Base-by-base conservation (phyloP, 108 stramenopile genomes). In the Aurantiochytrium sp. region DNA sequence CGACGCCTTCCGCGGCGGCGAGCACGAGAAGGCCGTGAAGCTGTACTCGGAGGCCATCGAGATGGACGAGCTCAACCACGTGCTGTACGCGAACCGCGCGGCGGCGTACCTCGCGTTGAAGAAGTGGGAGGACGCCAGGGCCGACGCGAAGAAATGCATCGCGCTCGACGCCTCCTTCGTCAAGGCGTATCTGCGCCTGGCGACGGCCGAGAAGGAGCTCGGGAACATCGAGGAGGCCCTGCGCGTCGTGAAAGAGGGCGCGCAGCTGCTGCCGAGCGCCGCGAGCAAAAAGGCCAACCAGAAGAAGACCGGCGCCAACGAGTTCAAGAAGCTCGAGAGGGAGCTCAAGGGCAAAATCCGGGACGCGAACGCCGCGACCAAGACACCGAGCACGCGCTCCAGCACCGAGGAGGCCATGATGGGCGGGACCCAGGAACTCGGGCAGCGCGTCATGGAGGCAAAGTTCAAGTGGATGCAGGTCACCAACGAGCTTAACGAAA, bases 101-200 rank as follows among this genome's bases (percentile, higher is more conserved):
- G 55, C 31, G 27, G 55, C 55, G 8, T 21, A 65, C 34, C 55
- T 65, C 30, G 86, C 55, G 21, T 37, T 87, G 32, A 55, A 87
- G 55, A 4, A 87, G 55, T 87, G 55, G 55, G 86, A 27, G 30
- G 86, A 55, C 3, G 86, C 86, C 86, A 39, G 54, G 42, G 41
- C 55, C 22, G 32, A 37, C 24, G 31, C 55, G 10, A 41, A 42
- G 55, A 87, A 59, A 24, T 32, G 22, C 22, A 32, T 87, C 10
- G 55, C 32, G 22, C 10, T 65, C 19, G 86, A 87, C 59, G 39
- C 36, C 2, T 27, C 37, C 22, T 59, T 50, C 55, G 54, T 21
- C 32, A 34, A 87, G 27, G 86, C 86, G 42, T 81, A 81, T 48
- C 45, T 81, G 73, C 73, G 73, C 6, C 73, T 81, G 27, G 73